Evolutionary conservation across 2,329 filamentous ascomycete species (phyloP).

Genomic region (Xenoacremonium recifei): DNA sequence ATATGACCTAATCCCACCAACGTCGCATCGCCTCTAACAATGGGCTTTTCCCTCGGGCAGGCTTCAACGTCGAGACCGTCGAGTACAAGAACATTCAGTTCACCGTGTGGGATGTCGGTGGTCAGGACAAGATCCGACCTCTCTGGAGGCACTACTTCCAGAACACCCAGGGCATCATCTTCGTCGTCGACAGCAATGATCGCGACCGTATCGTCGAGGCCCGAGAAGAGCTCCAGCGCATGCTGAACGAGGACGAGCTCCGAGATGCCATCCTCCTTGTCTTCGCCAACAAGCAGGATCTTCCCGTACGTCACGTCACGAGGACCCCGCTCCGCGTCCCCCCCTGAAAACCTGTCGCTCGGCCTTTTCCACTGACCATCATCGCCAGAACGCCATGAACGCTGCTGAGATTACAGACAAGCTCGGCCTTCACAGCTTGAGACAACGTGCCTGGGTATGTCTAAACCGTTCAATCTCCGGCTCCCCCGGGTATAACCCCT

Average conservation of each 20-base stretch:
- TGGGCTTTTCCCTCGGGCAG: slow-evolving; percentile 40
- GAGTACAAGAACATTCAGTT: slow-evolving; percentile 99
- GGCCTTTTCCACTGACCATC: slow-evolving; percentile 14
- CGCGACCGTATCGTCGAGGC: slow-evolving; percentile 97
- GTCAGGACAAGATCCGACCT: slow-evolving; percentile 99
- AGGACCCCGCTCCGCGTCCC: slow-evolving; percentile 11
- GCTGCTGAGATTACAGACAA: slow-evolving; percentile 99
- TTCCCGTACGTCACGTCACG: slow-evolving; percentile 74
- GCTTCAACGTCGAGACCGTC: slow-evolving; percentile 99
- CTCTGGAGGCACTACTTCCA: slow-evolving; percentile 99
- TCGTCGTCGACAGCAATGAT: slow-evolving; percentile 99
- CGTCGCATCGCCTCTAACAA: slow-evolving; percentile 19
- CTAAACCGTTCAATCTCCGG: slow-evolving; percentile 5
- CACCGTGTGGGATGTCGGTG: slow-evolving; percentile 99
- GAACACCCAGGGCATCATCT: slow-evolving; percentile 99
- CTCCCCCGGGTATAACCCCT: not conserved
- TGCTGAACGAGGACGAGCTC: slow-evolving; percentile 98
- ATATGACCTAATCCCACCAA: slow-evolving; percentile 1
- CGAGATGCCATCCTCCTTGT: slow-evolving; percentile 94
- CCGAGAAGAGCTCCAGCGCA: slow-evolving; percentile 92
- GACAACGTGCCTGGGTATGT: slow-evolving; percentile 98
- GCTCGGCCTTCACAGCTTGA: slow-evolving; percentile 98
- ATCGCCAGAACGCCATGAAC: slow-evolving; percentile 91
- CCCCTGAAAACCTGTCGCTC: slow-evolving; percentile 1
- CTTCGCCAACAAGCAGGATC: slow-evolving; percentile 99